Evolutionary conservation across 2,329 filamentous ascomycete species (phyloP).

Genomic region (Colletotrichum melonis): DNA sequence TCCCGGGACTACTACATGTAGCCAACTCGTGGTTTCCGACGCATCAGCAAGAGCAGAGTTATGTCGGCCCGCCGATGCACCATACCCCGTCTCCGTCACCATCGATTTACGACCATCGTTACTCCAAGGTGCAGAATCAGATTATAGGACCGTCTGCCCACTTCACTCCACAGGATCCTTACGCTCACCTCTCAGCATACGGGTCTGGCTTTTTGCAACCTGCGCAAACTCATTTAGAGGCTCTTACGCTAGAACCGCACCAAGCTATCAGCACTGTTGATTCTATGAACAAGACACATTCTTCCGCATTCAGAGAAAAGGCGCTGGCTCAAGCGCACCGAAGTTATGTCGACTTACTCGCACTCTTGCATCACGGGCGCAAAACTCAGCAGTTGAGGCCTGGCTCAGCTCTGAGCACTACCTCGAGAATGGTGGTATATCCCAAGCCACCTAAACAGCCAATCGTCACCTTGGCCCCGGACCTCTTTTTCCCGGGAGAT

Average conservation of each 20-base stretch:
- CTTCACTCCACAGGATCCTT: constrained; percentile 16
- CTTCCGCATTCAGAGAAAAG: constrained; percentile 72
- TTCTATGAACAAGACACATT: constrained; percentile 37
- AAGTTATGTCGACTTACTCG: constrained; percentile 77
- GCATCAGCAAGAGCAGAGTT: constrained; percentile 21
- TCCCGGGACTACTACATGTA: constrained; percentile 11
- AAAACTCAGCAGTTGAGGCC: constrained; percentile 56
- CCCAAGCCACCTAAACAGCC: constrained; percentile 60
- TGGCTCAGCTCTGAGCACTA: constrained; percentile 45
- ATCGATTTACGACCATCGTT: constrained; percentile 24
- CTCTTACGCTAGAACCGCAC: constrained; percentile 43
- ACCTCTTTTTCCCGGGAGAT: constrained; percentile 12
- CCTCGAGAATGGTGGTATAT: constrained; percentile 64
- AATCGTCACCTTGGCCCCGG: constrained; percentile 13
- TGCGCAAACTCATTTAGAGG: constrained; percentile 43
- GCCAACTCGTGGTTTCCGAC: constrained; percentile 13
- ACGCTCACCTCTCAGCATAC: not conserved
- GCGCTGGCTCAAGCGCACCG: constrained; percentile 77
- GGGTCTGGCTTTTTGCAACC: constrained; percentile 16
- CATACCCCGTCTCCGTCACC: constrained; percentile 26
- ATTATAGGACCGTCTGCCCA: constrained; percentile 14
- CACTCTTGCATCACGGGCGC: constrained; percentile 71
- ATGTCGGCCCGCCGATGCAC: constrained; percentile 23
- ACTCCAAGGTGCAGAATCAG: constrained; percentile 12
- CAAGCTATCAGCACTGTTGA: constrained; percentile 35